Conservation (phyloP, 2,329 filamentous ascomycete species). For the Sarocladium strictum region DNA sequence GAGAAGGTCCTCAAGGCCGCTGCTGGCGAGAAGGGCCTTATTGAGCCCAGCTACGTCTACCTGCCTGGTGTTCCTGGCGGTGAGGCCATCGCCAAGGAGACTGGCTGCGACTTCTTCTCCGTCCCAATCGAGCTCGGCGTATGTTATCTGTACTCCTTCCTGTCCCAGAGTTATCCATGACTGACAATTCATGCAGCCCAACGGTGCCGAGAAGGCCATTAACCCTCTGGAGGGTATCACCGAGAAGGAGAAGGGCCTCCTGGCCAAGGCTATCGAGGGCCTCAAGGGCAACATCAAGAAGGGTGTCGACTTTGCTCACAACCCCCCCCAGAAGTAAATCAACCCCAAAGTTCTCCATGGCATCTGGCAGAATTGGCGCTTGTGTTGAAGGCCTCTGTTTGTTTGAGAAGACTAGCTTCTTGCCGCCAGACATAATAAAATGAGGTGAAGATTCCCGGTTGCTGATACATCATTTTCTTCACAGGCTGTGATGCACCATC, state of each 20-base stretch:
- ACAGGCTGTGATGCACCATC: constrained; percentile 27
- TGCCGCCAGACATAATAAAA: constrained; percentile 30
- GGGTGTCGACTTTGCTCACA: constrained; percentile 84
- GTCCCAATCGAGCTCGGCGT: constrained; percentile 93
- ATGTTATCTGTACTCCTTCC: constrained; percentile 36
- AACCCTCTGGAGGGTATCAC: constrained; percentile 74
- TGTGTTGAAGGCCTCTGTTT: not conserved
- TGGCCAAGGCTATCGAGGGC: constrained; percentile 68
- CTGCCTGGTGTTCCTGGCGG: constrained; percentile 85
- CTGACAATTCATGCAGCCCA: constrained; percentile 48
- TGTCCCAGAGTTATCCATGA: constrained; percentile 12
- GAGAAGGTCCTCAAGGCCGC: constrained; percentile 87
- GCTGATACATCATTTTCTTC: constrained; percentile 29
- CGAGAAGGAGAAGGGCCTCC: constrained; percentile 82
- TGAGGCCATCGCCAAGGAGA: constrained; percentile 76
- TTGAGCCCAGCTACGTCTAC: constrained; percentile 95
- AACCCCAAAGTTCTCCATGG: constrained; percentile 15
- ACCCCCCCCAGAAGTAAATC: constrained; percentile 80
- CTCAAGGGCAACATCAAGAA: constrained; percentile 92
- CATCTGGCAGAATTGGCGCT: not conserved
- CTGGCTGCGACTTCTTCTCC: constrained; percentile 89
- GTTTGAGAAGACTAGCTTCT: constrained; percentile 10
- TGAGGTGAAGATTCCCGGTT: constrained; percentile 21
- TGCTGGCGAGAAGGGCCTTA: constrained; percentile 84
- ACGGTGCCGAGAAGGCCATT: constrained; percentile 78